phyloP scores from a whole-genome alignment of 2,329 filamentous ascomycete genomes.

The Epichloe festucae region DNA sequence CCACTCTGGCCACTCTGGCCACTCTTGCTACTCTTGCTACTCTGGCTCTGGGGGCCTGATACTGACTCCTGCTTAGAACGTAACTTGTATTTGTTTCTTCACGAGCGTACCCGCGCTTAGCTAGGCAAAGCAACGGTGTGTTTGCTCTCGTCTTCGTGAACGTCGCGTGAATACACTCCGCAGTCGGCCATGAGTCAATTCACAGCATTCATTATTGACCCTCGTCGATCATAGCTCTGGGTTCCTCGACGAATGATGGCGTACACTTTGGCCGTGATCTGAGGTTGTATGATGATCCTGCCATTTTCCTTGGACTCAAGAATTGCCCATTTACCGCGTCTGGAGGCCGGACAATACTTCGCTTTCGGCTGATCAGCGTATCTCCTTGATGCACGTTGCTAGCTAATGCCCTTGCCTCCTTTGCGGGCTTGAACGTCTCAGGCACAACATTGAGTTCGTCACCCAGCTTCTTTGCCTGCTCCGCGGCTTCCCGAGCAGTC shows the following conservation, averaged over 20 bases:
- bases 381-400: constrained; percentile 16
- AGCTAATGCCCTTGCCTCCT: constrained; percentile 30
- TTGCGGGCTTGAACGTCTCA: constrained; percentile 61
- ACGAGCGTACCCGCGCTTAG: too few relatives aligned
- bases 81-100: too few relatives aligned
- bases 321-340: constrained; percentile 68
- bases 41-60: too few relatives aligned
- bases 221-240: neutral
- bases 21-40: too few relatives aligned
- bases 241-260: neutral
- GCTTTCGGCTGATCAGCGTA: constrained; percentile 31
- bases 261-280: neutral
- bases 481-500: constrained; percentile 71
- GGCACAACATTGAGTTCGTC: constrained; percentile 86
- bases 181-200: neutral
- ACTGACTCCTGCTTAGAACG: too few relatives aligned
- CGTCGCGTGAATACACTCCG: neutral
- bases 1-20: too few relatives aligned
- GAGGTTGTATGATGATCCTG: neutral
- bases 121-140: neutral
- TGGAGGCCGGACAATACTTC: constrained; percentile 56
- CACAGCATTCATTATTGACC: neutral
- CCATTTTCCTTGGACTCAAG: constrained; percentile 39
- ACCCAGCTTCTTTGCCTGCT: constrained; percentile 62
- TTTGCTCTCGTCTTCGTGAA: neutral